Percentiles rank a stretch among this genome's conserved stretches.
These are phyloP conservation scores for Pleodorina starrii DNA, from an alignment of 139 green algal genomes.

Conservation along the genomic window DNA sequence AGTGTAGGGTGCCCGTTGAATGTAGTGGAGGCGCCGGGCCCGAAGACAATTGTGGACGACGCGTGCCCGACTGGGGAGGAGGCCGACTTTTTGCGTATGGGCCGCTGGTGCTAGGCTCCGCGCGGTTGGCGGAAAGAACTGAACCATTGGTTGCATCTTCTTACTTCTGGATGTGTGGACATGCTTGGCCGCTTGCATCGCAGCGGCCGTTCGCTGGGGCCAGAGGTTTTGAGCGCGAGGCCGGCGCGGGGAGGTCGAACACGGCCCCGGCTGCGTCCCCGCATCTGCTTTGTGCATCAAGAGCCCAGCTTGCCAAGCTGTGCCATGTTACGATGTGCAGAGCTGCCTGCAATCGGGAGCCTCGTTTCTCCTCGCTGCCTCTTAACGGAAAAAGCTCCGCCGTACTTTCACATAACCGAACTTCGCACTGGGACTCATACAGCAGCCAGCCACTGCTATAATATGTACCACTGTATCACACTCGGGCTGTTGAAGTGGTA, in stretches of 20 bases:
- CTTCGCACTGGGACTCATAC: neutral
- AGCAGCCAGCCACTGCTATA: neutral
- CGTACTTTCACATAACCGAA: neutral
- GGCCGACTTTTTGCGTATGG: neutral
- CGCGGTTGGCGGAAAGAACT: neutral
- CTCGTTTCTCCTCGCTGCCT: neutral
- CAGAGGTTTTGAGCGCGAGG: neutral
- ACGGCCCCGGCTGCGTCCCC: neutral
- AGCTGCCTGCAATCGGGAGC: neutral
- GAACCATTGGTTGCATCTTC: slow-evolving; percentile 1
- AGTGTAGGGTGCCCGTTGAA: slow-evolving; percentile 26
- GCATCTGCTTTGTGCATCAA: neutral
- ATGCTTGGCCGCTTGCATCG: neutral
- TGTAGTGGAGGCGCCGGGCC: neutral
- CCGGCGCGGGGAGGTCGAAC: neutral
- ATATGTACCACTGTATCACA: neutral
- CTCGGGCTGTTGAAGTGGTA: neutral
- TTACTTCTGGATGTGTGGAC: neutral
- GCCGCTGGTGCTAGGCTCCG: neutral
- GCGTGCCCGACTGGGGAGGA: neutral
- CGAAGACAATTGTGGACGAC: neutral
- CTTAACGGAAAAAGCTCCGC: neutral
- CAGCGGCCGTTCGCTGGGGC: neutral
- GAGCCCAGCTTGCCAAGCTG: neutral
- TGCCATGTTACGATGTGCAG: neutral